These are phyloP conservation scores for Aspergillus sojae DNA, from an alignment of 2,329 filamentous ascomycete species.

Conservation along the genomic window DNA sequence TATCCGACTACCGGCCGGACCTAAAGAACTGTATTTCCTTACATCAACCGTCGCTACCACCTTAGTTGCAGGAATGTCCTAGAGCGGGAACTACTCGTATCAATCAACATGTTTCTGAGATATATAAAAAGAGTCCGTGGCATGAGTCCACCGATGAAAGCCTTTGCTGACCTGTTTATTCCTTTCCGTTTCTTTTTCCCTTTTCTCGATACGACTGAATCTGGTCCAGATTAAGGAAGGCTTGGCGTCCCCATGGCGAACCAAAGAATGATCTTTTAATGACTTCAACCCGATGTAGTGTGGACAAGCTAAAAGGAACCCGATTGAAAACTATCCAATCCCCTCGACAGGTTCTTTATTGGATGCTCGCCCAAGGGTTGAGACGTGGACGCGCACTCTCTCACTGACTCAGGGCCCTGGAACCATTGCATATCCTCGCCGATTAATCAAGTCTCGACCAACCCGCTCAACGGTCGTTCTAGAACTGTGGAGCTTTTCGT, in stretches of 20 bases:
- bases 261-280: neutral
- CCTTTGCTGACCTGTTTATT: neutral
- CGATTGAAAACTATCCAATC: neutral
- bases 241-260: neutral
- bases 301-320: neutral
- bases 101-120: neutral
- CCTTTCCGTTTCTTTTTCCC: neutral
- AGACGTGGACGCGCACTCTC: neutral
- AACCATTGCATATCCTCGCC: neutral
- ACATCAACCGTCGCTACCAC: neutral
- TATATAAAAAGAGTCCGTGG: neutral
- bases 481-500: conserved; percentile 1
- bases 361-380: neutral
- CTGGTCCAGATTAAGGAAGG: neutral
- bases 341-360: neutral
- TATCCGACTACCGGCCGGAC: neutral
- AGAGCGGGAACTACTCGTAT: neutral
- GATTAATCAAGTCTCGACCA: neutral
- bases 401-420: neutral
- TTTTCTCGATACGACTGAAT: neutral
- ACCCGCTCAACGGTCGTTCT: neutral
- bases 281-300: neutral
- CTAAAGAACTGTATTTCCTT: neutral
- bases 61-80: neutral
- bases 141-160: neutral